Evolutionary conservation across 495 filamentous ascomycete species (phyloP).

Genomic region (Filosporella fistucella): DNA sequence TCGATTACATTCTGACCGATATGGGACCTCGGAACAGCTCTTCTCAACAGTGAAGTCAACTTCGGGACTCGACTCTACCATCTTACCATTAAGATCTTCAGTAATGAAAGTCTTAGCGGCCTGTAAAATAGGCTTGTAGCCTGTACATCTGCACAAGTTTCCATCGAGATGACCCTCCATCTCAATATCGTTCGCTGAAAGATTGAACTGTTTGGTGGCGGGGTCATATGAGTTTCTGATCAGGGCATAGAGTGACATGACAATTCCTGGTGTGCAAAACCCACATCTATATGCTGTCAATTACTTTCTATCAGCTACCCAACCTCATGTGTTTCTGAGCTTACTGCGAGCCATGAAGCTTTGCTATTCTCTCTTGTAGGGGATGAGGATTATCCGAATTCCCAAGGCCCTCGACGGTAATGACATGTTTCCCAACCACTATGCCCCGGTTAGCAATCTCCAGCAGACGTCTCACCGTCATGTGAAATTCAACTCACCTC

Average conservation of each 20-base stretch:
- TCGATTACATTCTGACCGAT: conserved; percentile 12
- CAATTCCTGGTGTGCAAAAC: conserved; percentile 36
- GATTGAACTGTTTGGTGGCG: conserved; percentile 25
- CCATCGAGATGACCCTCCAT: conserved; percentile 35
- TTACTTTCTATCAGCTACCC: neutral
- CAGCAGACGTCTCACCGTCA: too few relatives aligned
- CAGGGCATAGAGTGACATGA: conserved; percentile 37
- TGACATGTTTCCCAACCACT: conserved; percentile 37
- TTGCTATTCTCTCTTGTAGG: conserved; percentile 36
- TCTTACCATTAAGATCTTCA: conserved; percentile 35
- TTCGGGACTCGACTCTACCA: conserved; percentile 5
- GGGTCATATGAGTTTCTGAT: conserved; percentile 34
- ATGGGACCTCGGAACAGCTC: conserved; percentile 6
- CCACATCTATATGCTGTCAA: conserved; percentile 12
- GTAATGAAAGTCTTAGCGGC: conserved; percentile 46
- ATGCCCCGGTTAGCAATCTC: neutral
- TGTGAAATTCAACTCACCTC: conserved; percentile 3
- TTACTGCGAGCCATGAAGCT: conserved; percentile 35
- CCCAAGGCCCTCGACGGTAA: conserved; percentile 37
- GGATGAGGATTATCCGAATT: conserved; percentile 32
- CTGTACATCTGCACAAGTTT: conserved; percentile 37
- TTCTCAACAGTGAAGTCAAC: neutral
- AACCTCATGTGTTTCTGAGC: neutral
- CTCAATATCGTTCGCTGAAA: conserved; percentile 30
- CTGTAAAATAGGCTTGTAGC: conserved; percentile 37